A percentile compares a stretch with the other conserved stretches of the same genome.
phyloP scores from a whole-genome alignment of 2,329 filamentous ascomycete genomes.

The Raffaelea deltoideospora region DNA sequence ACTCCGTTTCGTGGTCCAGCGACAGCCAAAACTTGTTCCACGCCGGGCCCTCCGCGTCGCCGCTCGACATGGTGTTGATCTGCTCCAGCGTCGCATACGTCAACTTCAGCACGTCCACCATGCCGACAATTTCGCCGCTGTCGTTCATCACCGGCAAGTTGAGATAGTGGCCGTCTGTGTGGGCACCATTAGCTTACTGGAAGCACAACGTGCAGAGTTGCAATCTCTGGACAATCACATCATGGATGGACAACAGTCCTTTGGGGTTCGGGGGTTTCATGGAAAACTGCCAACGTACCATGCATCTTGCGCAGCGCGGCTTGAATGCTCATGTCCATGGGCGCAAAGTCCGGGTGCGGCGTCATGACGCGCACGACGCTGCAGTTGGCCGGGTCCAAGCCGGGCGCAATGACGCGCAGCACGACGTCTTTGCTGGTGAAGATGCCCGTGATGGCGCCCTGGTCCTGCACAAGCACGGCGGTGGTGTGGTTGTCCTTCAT shows the following conservation, averaged over 20 bases:
- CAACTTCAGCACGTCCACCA: slow-evolving; percentile 97
- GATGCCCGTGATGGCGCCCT: slow-evolving; percentile 94
- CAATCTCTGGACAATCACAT: no score
- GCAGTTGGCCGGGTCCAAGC: slow-evolving; percentile 84
- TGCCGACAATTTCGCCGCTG: slow-evolving; percentile 89
- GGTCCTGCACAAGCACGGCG: slow-evolving; percentile 87
- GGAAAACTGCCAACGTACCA: slow-evolving; percentile 56
- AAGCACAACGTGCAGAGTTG: no score
- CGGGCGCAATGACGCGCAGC: slow-evolving; percentile 90
- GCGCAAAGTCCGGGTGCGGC: slow-evolving; percentile 94
- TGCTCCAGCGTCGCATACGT: slow-evolving; percentile 97
- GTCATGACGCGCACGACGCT: slow-evolving; percentile 99
- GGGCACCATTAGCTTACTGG: no score
- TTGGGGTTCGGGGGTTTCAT: no score
- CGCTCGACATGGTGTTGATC: slow-evolving; percentile 85
- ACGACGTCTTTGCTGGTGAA: slow-evolving; percentile 99
- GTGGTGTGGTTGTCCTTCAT: slow-evolving; percentile 99
- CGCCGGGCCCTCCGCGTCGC: slow-evolving; percentile 82
- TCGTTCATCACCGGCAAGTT: slow-evolving; percentile 99
- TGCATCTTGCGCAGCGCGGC: slow-evolving; percentile 98
- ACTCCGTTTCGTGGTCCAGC: slow-evolving; percentile 86
- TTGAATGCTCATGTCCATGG: slow-evolving; percentile 98
- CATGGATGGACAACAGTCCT: no score
- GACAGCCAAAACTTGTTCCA: slow-evolving; percentile 99
- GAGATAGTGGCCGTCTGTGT: slow-evolving; percentile 84